Evolutionary conservation across 345 rosid genomes (phyloP), one percentile per base, ranked within the genome.

Genomic region (Rhizophora mangle): DNA sequence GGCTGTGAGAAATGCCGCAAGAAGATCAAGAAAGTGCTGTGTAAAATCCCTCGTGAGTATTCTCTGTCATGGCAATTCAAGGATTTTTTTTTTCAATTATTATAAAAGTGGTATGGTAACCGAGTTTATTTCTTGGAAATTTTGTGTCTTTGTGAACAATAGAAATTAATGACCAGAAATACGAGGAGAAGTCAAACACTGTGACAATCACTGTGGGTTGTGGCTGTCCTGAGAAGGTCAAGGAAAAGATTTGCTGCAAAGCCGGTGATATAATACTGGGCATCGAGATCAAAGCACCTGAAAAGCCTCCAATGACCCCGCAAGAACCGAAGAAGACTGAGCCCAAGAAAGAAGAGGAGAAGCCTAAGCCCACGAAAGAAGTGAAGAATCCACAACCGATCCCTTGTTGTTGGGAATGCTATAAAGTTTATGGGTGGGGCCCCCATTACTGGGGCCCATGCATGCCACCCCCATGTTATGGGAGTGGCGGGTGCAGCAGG

Each of bases 11-110:
- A 81, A 66, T 94, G 98, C 80, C 78, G 71, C 82, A 79, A 63
- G 84, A 91, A 89, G 78, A 91, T 93, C 63, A 93, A 86, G 87
- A 85, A 83, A 67, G 68, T 86, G 21, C 93, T 93, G 13, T 85
- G 24, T 24, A 24, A 24, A 24, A 24, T 24, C 24, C 24, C 24
- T 24, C 24, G 24, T 24, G 24, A 24, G 88, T 85, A 43, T 24
- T 43, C 49, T 49, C 27, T 2, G 8, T 10, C 2, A 16, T 0
- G 10, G 27, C 8, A 9, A 55, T n/a, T 9, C 6, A 13, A 9
- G 11, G 24, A 3, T 55, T 3, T 2, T 0, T 2, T 0, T 54
- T 7, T 4, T 20, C 4, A 2, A 7, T 54, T 11, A n/a, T 1
- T 21, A 24, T 26, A 5, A 52, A 30, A 20, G 0, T 5, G 6